Evolutionary conservation across 768 basidiomycete species (phyloP), one percentile per base, ranked within the genome.

Genomic region (Hirschioporus abietinus): DNA sequence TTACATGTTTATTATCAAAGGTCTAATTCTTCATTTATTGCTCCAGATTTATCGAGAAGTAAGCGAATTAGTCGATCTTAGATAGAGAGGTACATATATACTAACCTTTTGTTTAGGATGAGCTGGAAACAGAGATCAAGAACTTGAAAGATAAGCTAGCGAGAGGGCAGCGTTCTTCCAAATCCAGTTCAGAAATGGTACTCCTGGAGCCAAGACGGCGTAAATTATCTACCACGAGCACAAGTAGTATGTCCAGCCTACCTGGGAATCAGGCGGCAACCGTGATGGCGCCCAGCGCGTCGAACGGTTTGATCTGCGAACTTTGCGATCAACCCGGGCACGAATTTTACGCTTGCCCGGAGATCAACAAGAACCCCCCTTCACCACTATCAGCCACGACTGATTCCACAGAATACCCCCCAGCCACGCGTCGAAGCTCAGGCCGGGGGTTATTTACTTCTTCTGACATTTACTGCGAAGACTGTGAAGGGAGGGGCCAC

Each of bases 301-400:
- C 71, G 26, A 69, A 67, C 42, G 78, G 80, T 66, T 78, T 80
- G 35, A 82, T 89, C 4, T 96, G 94, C 77, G 94, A 96, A 75
- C 90, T 95, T 60, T 95, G 93, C 78, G 92, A 93, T 74, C 82
- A 85, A 69, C 86, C 87, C 0, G 93, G 91, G 1, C 94, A 96
- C 73, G 93, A 95, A 72, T 89, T 95, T 62, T 93, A 94, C 76
- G 88, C 84, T 52, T 95, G 94, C 74, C 87, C 88, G 67, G 82
- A 92, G 63, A 81, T 93, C 67, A 87, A 86, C 42, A 72, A 74
- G 26, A 72, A 79, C 10, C 67, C 74, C 18, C 69, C 74, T 3
- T 71, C 75, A 17, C 63, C 68, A 62, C 68, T 70, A 60, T 66
- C 36, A 52, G 34, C 75, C 67, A 62, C 66, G 17, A 42, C 68